Base-by-base conservation (phyloP, 345 rosid genomes). In the Moringa oleifera region DNA sequence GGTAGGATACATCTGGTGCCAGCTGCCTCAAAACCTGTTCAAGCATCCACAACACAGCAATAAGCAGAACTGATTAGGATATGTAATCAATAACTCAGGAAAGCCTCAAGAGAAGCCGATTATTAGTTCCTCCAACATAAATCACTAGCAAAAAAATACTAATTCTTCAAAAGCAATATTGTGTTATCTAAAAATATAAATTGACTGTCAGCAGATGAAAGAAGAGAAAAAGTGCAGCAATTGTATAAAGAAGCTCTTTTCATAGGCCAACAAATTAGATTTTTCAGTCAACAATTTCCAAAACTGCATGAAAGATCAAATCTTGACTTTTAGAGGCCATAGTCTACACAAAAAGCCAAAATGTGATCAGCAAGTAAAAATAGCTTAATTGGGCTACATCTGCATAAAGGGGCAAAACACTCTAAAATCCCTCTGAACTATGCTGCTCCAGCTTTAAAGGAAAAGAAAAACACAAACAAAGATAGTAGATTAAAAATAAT, bases 1-100 rank as follows among this genome's bases (percentile, higher is more conserved):
- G 97, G 71, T 91, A 89, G 36, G 91, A 82, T 57, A 74, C 80
- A 75, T 95, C 96, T n/a, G 96, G 97, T 1, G 97, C 97, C 37
- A 95, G 75, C 79, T 95, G 99, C 75, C 91, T 84, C 67, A 95
- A 68, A 31, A 95, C 93, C 99, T 95, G 78, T 62, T 45, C 75
- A 41, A 55, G 20, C 63, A 78, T 20, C 58, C 57, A 63, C 23
- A 53, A 73, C 33, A 60, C 66, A 51, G 25, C 53, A 49, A 18
- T 15, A 41, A 41, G 12, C 1, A 7, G 9, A 15, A 41, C 47
- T 7, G 47, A 33, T 15, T 41, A 41, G 47, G 6, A 11, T 41
- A 4, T 41, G 1, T 41, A 7, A 41, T 33, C 6, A 41, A 16
- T 15, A 41, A 41, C 2, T 41, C 47, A 54, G 51, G 67, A 51